These are phyloP conservation scores for Blastomyces gilchristii DNA, from an alignment of 2,329 filamentous ascomycete species.

Conservation along the genomic window DNA sequence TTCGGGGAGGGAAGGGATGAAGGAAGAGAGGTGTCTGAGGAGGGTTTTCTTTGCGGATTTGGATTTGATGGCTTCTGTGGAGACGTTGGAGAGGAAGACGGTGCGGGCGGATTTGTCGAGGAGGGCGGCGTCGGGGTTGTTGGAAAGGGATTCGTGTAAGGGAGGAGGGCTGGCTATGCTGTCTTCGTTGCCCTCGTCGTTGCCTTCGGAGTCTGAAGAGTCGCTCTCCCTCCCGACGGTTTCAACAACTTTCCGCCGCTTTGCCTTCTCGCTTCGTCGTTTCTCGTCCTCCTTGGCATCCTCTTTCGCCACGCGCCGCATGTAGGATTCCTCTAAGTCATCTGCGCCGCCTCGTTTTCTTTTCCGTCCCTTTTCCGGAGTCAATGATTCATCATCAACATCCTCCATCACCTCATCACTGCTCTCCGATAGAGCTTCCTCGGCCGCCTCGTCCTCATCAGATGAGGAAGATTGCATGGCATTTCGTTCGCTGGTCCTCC, in stretches of 20 bases:
- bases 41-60: conserved; percentile 72
- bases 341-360: conserved; percentile 46
- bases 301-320: conserved; percentile 36
- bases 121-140: conserved; percentile 40
- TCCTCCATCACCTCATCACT: conserved; percentile 24
- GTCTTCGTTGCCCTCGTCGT: conserved; percentile 29
- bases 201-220: conserved; percentile 15
- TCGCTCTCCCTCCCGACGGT: conserved; percentile 30
- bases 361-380: conserved; percentile 33
- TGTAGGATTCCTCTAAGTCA: conserved; percentile 36
- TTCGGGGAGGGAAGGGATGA: too few species aligned
- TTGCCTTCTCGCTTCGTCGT: conserved; percentile 27
- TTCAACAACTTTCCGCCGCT: conserved; percentile 26
- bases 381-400: conserved; percentile 41
- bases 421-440: conserved; percentile 20
- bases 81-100: conserved; percentile 87
- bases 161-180: conserved; percentile 24
- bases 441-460: conserved; percentile 20
- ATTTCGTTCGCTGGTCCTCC: background rate
- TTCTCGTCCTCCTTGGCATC: conserved; percentile 30
- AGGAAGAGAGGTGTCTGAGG: conserved; percentile 56
- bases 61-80: conserved; percentile 67
- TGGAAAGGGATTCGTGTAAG: conserved; percentile 31
- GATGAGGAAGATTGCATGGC: conserved; percentile 12
- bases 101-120: conserved; percentile 81